Percentiles rank a stretch among this genome's conserved stretches.
These are phyloP conservation scores for Trichoderma gracile DNA, from an alignment of 2,329 filamentous ascomycete species.

Conservation along the genomic window DNA sequence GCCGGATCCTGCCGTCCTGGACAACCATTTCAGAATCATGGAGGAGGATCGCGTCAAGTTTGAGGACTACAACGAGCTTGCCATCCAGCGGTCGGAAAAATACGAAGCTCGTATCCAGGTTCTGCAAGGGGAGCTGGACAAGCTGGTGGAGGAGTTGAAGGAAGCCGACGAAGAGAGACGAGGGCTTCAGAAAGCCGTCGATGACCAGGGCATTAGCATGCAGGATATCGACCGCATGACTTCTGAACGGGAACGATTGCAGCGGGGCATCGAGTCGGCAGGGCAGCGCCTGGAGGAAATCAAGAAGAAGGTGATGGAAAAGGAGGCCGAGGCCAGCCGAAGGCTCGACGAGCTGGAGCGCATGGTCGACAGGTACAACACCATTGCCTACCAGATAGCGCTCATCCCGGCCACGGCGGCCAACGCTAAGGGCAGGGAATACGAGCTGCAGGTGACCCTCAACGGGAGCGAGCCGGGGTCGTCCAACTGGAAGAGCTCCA, in stretches of 20 bases:
- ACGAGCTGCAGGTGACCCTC: constrained; percentile 81
- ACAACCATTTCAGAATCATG: constrained; percentile 88
- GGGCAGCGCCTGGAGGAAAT: constrained; percentile 77
- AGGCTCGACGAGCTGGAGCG: constrained; percentile 92
- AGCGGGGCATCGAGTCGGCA: constrained; percentile 80
- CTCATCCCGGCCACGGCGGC: constrained; percentile 81
- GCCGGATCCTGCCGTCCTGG: constrained; percentile 78
- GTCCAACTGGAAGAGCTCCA: constrained; percentile 52
- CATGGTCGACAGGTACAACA: constrained; percentile 88
- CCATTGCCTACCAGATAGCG: constrained; percentile 87
- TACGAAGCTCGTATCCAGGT: constrained; percentile 79
- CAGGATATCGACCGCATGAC: constrained; percentile 99
- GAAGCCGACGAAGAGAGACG: constrained; percentile 81
- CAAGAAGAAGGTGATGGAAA: constrained; percentile 79
- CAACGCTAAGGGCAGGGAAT: constrained; percentile 82
- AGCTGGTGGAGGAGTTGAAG: constrained; percentile 70
- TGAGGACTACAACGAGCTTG: constrained; percentile 86
- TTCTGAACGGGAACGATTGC: constrained; percentile 88
- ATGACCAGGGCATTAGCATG: constrained; percentile 92
- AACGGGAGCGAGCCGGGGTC: constrained; percentile 76
- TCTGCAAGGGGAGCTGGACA: constrained; percentile 83
- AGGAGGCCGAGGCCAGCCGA: constrained; percentile 80
- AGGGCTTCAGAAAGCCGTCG: constrained; percentile 79
- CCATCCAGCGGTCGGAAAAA: constrained; percentile 83
- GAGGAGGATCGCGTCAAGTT: constrained; percentile 95